Evolutionary conservation across 2,329 filamentous ascomycete species (phyloP), one percentile per base, ranked within the genome.

Genomic region (Microcyclosporella mali): DNA sequence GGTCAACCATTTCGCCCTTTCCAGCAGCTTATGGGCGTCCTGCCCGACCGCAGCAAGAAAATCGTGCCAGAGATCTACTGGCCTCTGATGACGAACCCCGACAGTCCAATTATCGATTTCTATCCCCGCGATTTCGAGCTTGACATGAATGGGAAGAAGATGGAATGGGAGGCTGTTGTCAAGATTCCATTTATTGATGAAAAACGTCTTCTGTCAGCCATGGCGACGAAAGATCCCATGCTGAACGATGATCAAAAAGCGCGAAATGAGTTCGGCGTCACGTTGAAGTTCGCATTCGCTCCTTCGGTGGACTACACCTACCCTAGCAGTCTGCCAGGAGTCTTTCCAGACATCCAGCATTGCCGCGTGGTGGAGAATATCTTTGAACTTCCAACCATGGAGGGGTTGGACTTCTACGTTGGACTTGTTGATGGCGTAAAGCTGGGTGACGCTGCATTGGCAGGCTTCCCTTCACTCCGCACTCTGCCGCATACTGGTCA

Each of bases 61-160:
- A 97, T 97, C 59, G 92, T 98, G 1, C 92, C 92, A 1, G 67
- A 69, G 28, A 81, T 88, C 3, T 97, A 94, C 66, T 87, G 92
- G 66, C 81, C 87, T 18, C 73, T 98, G 37, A 98, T 98, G 92
- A 95, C 88, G 1, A 85, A 85, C 42, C 75, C 84, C 2, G 78
- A 85, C 12, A 97, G 90, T 12, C 88, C 92, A 2, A 98, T 98
- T 63, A 85, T 95, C 59, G 92, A 98, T 62, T 98, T 98, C 64
- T 98, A 98, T 59, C 92, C 92, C 2, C 79, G 90, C 56, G 92
- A 98, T 57, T 98, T 98, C 59, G 88, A 94, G 53, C 74, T 98
- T 31, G 94, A 98, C 63, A 97, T 98, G 92, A 97, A 98, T 57
- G 94, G 92, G 46, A 98, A 98, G 72, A 98, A 95, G 70, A 94